These are phyloP conservation scores for Oleoguttula mirabilis DNA, from an alignment of 495 filamentous ascomycete genomes.

Conservation along the genomic window DNA sequence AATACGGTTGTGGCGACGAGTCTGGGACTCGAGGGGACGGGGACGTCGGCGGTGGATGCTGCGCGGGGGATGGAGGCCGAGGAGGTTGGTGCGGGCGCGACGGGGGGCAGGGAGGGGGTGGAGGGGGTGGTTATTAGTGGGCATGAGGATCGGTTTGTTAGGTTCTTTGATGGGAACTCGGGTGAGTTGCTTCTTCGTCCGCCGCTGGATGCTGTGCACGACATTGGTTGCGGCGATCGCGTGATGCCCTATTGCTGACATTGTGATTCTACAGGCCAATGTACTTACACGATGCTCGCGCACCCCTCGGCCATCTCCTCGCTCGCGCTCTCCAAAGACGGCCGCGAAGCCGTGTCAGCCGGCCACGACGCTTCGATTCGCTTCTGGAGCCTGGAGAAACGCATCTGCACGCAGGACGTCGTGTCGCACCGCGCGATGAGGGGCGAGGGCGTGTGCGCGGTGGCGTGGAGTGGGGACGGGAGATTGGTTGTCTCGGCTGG, in stretches of 20 bases:
- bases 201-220: neutral
- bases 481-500: constrained; percentile 88
- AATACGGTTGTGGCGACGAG: constrained; percentile 88
- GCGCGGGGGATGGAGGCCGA: constrained; percentile 55
- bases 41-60: constrained; percentile 46
- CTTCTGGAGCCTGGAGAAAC: constrained; percentile 96
- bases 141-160: constrained; percentile 87
- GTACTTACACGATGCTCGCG: constrained; percentile 95
- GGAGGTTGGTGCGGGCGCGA: constrained; percentile 60
- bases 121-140: constrained; percentile 90
- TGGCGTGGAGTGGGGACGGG: constrained; percentile 89
- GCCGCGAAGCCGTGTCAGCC: constrained; percentile 85
- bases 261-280: constrained; percentile 61
- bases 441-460: constrained; percentile 83
- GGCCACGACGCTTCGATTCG: constrained; percentile 89
- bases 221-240: neutral
- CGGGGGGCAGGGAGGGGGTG: constrained; percentile 64
- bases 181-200: constrained; percentile 48
- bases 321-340: constrained; percentile 81
- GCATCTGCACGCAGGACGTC: constrained; percentile 85
- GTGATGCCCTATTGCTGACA: constrained; percentile 1
- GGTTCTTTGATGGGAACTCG: constrained; percentile 97
- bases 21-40: constrained; percentile 55
- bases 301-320: constrained; percentile 86
- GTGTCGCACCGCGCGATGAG: constrained; percentile 83